Evolutionary conservation across 768 basidiomycete species (phyloP), one percentile per base, ranked within the genome.

Genomic region (Rhodotorula kratochvilovae): DNA sequence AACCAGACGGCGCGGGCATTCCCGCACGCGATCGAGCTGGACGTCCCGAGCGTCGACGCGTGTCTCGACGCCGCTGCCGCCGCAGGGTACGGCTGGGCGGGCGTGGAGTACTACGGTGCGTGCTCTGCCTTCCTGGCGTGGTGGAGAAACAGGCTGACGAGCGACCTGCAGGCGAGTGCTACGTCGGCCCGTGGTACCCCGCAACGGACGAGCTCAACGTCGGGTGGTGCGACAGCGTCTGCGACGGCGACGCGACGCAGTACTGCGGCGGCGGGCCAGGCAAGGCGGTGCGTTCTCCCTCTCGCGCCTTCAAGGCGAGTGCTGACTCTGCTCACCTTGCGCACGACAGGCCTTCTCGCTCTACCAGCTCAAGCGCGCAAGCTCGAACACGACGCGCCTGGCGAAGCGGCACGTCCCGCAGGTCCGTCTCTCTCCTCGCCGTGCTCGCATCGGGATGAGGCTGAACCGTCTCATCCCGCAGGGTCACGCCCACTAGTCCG

Each of bases 61-160:
- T 67, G 66, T 51, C 53, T 67, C 45, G 51, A 61, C 60, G 31
- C 43, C 4, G 66, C 60, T 0, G 33, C 33, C n/a, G 43, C 21
- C 16, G 21, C 29, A 15, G 66, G 66, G 2, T 67, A 27, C 43
- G 33, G 10, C 12, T 61, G 55, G 42, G 66, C 51, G 13, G 66
- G 66, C 4, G n/a, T 61, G 29, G 66, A 67, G 29, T 61, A 61
- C 42, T 27, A 43, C 42, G 58, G 57, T 29, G 55, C 17, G 55
- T 36, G 5, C 11, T 8, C 27, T 5, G 51, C 23, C 51, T n/a
- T n/a, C n/a, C n/a, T n/a, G n/a, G n/a, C n/a, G n/a, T n/a, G n/a
- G n/a, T n/a, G 13, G 7, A 5, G 13, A 12, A 11, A 31, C 2
- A 13, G 31, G 29, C 13, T 53, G 11, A 15, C 13, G 19, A 48